Conservation (phyloP, 1,139 yeast species). For the Schwanniomyces etchellsii region DNA sequence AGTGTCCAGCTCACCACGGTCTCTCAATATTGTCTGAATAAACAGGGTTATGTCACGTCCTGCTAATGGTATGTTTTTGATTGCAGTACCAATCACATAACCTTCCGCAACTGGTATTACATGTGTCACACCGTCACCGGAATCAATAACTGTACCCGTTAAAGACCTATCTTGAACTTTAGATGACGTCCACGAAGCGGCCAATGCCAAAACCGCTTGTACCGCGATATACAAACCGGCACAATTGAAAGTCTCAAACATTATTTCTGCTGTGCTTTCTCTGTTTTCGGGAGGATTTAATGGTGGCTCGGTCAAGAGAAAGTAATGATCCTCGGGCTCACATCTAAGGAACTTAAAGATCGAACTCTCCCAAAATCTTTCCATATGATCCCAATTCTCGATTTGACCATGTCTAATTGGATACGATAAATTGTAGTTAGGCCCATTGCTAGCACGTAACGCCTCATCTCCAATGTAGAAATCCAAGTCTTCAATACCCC, state of each 20-base stretch:
- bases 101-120: slow-evolving; percentile 99
- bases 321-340: slow-evolving; percentile 98
- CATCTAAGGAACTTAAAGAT: slow-evolving; percentile 93
- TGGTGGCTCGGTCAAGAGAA: slow-evolving; percentile 95
- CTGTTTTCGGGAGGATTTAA: slow-evolving; percentile 98
- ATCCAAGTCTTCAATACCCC: slow-evolving; percentile 94
- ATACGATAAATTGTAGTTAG: slow-evolving; percentile 80
- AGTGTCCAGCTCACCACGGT: slow-evolving; percentile 93
- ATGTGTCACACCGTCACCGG: slow-evolving; percentile 97
- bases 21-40: slow-evolving; percentile 89
- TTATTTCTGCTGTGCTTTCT: slow-evolving; percentile 96
- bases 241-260: slow-evolving; percentile 97
- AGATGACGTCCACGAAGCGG: slow-evolving; percentile 98
- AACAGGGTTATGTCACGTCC: slow-evolving; percentile 96
- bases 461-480: slow-evolving; percentile 97
- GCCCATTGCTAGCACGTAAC: slow-evolving; percentile 79
- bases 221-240: slow-evolving; percentile 98
- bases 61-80: slow-evolving; percentile 95
- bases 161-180: slow-evolving; percentile 92
- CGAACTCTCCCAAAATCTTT: slow-evolving; percentile 96
- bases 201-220: slow-evolving; percentile 96
- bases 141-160: slow-evolving; percentile 97
- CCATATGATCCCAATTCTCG: slow-evolving; percentile 99
- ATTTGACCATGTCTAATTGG: slow-evolving; percentile 98
- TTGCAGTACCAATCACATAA: slow-evolving; percentile 94